Evolutionary conservation across 805 yeast genomes (phyloP), one percentile per base, ranked within the genome.

Genomic region (Schwanniomyces polymorphus): DNA sequence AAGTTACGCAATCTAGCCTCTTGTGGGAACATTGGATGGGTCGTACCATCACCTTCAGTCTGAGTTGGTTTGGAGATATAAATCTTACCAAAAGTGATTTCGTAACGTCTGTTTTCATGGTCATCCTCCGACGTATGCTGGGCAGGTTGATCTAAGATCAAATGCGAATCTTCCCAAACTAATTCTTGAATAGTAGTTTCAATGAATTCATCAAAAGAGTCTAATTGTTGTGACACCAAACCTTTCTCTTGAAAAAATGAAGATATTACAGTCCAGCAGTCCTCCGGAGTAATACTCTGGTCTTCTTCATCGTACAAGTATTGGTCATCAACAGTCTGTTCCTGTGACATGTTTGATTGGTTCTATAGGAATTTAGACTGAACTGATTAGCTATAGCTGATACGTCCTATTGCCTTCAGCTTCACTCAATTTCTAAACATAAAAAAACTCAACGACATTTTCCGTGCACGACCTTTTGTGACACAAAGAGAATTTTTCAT

Each of bases 11-110:
- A 78, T 60, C 99, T 82, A 7, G 99, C 98, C 68, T 94, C 99
- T 71, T 95, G 99, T 9, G 99, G 99, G 64, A 88, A 88, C 85
- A 94, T 84, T 11, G 96, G 95, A 61, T 91, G 92, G n/a, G 98
- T 92, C n/a, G 96, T 91, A 75, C 99, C 99, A 73, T 94, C 99
- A 14, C 98, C 97, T 74, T 94, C 99, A 17, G 98, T 95, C 81
- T 94, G 96, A 42, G 97, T 90, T 40, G 99, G 99, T 61, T 91
- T 88, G 23, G 98, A 91, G 56, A 94, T 84, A 70, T 88, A 94
- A 60, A 95, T 94, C 67, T 92, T 95, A 55, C 99, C 99, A 71
- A 94, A 94, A n/a, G 91, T 84, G 64, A 94, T 94, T 70, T 92
- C 97, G 61, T 91, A 95, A 55, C 97, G 82, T 72, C 91, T 86